These are phyloP conservation scores for Solanum hybrid DNA, from an alignment of 305 asterid genomes.

Conservation along the genomic window DNA sequence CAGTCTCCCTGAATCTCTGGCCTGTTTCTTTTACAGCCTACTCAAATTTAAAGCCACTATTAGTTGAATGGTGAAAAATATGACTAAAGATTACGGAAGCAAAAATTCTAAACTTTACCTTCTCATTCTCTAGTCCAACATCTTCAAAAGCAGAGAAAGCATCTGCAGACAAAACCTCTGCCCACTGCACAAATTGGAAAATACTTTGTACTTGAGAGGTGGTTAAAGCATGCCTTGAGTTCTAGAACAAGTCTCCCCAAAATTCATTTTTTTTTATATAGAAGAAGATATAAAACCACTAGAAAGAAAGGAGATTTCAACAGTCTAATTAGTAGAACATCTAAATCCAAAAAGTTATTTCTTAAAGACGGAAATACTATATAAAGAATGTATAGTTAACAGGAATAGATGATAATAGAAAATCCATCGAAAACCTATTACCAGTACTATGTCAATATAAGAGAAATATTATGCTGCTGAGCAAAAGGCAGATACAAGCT, in stretches of 20 bases:
- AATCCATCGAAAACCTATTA: neutral
- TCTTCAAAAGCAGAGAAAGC: constrained; percentile 99
- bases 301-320: neutral
- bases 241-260: neutral
- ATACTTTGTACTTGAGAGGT: neutral
- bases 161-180: constrained; percentile 98
- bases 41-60: constrained; percentile 4
- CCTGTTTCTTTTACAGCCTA: constrained; percentile 96
- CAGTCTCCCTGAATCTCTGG: constrained; percentile 80
- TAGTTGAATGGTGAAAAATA: neutral
- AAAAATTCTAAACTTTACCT: constrained; percentile 36
- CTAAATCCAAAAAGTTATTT: constrained; percentile 1
- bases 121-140: constrained; percentile 68
- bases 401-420: neutral
- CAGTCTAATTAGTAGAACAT: neutral
- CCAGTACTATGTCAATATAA: neutral
- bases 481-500: neutral
- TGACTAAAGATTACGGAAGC: neutral
- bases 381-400: neutral
- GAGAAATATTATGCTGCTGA: neutral
- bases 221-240: neutral
- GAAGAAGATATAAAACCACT: neutral
- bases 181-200: constrained; percentile 68
- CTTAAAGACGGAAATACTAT: neutral
- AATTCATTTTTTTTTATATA: neutral